A percentile compares a stretch with the other conserved stretches of the same genome.
Conservation (phyloP, 805 yeast genomes). For the Candida ipomoeae region DNA sequence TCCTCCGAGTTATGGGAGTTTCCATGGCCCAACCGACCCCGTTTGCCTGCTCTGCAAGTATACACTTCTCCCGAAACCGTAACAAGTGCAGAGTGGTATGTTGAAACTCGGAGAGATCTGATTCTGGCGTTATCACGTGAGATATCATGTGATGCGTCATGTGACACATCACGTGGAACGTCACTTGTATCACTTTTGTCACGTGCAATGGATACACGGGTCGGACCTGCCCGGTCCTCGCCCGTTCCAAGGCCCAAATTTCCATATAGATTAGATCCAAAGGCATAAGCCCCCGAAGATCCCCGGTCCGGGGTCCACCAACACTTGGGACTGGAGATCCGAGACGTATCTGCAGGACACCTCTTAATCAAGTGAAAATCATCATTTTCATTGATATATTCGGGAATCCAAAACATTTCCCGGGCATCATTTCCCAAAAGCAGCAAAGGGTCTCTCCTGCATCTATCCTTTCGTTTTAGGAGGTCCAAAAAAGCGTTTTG, state of each 20-base stretch:
- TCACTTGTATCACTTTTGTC: not conserved
- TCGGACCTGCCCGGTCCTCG: conserved; percentile 41
- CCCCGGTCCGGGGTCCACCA: conserved; percentile 48
- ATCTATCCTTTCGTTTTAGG: conserved; percentile 61
- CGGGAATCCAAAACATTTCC: conserved; percentile 42
- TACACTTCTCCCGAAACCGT: conserved; percentile 54
- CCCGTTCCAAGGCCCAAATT: conserved; percentile 67
- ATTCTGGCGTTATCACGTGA: conserved; percentile 23
- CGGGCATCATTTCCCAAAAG: conserved; percentile 47
- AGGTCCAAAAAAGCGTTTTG: conserved; percentile 26
- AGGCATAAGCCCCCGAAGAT: conserved; percentile 55
- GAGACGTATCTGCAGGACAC: conserved; percentile 10
- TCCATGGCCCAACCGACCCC: conserved; percentile 68
- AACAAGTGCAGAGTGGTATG: conserved; percentile 56
- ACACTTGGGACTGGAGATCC: not conserved
- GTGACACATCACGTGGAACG: not conserved
- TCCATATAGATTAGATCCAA: conserved; percentile 61
- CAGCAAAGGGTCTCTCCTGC: conserved; percentile 70
- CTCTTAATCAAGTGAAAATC: conserved; percentile 24
- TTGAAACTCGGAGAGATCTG: conserved; percentile 36
- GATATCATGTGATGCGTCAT: conserved; percentile 19
- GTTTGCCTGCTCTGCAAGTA: conserved; percentile 62
- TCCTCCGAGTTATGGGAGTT: conserved; percentile 35
- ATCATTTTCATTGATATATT: conserved; percentile 34
- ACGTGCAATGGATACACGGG: conserved; percentile 24